Evolutionary conservation across 1,284 basidiomycete genomes (phyloP).

Genomic region (Bjerkandera adusta): DNA sequence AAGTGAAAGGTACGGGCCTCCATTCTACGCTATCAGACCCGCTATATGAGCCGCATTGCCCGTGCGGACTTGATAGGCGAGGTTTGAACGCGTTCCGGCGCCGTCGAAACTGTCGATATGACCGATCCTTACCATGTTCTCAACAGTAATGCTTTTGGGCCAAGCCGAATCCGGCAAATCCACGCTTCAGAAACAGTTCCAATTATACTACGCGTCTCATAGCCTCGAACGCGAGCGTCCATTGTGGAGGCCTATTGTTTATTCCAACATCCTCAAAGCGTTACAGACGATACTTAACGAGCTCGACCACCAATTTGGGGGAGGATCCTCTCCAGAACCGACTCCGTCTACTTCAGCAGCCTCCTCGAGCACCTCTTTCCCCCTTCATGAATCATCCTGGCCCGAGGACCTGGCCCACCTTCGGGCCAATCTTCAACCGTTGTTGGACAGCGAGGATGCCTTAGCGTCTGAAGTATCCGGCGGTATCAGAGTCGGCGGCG

Average conservation of each 20-base stretch:
- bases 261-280: slow-evolving; percentile 79
- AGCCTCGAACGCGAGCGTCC: slow-evolving; percentile 67
- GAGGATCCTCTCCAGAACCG: slow-evolving; percentile 14
- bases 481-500: slow-evolving; percentile 56
- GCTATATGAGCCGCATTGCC: not conserved
- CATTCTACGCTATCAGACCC: not conserved
- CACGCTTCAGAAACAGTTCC: slow-evolving; percentile 78
- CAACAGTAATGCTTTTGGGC: slow-evolving; percentile 45
- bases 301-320: slow-evolving; percentile 56
- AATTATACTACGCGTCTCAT: slow-evolving; percentile 71
- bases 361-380: slow-evolving; percentile 14
- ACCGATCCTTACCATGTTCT: no score
- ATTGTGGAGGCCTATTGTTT: slow-evolving; percentile 75
- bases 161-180: slow-evolving; percentile 82
- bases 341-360: slow-evolving; percentile 20
- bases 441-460: slow-evolving; percentile 64
- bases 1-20: slow-evolving; percentile 61
- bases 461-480: slow-evolving; percentile 67
- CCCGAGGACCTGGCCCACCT: slow-evolving; percentile 50
- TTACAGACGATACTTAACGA: slow-evolving; percentile 73
- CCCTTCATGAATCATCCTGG: slow-evolving; percentile 28
- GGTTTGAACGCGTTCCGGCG: not conserved
- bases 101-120: not conserved
- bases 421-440: slow-evolving; percentile 54
- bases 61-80: not conserved